phyloP scores from a whole-genome alignment of 129 eudicot species.

The Mikania micrantha region DNA sequence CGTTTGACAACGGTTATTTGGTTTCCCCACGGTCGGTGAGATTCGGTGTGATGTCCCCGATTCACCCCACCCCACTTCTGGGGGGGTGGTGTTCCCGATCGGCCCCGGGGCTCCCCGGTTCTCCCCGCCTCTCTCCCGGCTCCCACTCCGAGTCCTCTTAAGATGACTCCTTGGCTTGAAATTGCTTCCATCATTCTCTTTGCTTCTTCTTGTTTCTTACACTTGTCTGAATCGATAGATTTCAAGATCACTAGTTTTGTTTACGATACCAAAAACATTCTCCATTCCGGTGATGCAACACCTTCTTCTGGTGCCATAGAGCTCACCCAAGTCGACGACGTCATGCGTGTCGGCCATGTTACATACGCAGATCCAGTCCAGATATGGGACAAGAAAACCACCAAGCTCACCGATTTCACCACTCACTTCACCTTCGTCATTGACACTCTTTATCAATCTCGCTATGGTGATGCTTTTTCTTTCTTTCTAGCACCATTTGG shows the following conservation, averaged over 20 bases:
- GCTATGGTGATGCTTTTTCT: background rate
- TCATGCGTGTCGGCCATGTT: conserved; percentile 12
- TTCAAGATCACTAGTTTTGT: conserved; percentile 10
- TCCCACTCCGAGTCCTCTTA: too few species aligned
- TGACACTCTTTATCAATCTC: background rate
- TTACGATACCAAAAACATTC: background rate
- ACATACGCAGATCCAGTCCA: conserved; percentile 6
- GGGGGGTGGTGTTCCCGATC: too few species aligned
- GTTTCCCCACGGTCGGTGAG: too few species aligned
- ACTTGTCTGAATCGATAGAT: conserved; percentile 1
- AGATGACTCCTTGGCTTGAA: too few species aligned
- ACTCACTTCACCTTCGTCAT: conserved; percentile 19
- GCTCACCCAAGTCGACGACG: background rate
- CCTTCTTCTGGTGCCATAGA: conserved; percentile 5
- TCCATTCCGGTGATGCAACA: conserved; percentile 2
- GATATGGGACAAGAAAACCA: conserved; percentile 18
- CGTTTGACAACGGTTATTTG: too few species aligned
- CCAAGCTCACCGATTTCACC: conserved; percentile 13
- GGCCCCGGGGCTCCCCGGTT: too few species aligned
- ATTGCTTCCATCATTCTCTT: too few species aligned
- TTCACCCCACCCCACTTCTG: too few species aligned
- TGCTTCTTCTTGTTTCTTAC: background rate
- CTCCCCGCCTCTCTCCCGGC: too few species aligned
- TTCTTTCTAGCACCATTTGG: conserved; percentile 22
- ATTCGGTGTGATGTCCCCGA: too few species aligned